Percentiles rank a stretch among this genome's conserved stretches.
Evolutionary conservation across 306 rosid genomes (phyloP).

Genomic region (Vigna unguiculata): DNA sequence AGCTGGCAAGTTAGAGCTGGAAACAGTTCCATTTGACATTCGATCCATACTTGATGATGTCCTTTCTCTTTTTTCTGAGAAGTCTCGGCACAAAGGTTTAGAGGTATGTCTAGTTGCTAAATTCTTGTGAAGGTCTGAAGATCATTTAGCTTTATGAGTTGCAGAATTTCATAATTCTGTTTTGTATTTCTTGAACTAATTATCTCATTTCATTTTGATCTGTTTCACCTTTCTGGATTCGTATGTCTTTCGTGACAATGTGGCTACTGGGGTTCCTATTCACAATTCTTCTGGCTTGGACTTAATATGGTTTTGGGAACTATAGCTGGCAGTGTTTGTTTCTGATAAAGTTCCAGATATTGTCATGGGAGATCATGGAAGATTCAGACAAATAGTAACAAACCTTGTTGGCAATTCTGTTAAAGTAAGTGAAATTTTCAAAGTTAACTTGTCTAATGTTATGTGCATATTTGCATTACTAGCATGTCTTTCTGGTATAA

Average conservation of each 20-base stretch:
- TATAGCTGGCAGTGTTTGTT: constrained; percentile 94
- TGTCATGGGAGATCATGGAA: constrained; percentile 94
- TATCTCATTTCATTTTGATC: constrained; percentile 42
- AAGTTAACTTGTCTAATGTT: constrained; percentile 11
- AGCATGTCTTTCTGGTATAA: background rate
- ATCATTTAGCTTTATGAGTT: constrained; percentile 3
- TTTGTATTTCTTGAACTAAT: constrained; percentile 21
- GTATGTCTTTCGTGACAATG: constrained; percentile 36
- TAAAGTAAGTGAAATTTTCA: constrained; percentile 65
- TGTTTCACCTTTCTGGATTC: constrained; percentile 23
- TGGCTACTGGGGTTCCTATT: constrained; percentile 25
- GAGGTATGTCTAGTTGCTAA: constrained; percentile 69
- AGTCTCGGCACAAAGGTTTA: constrained; percentile 87
- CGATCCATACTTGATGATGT: constrained; percentile 95
- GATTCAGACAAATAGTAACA: constrained; percentile 95
- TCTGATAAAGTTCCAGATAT: constrained; percentile 91
- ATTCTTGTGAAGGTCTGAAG: constrained; percentile 16
- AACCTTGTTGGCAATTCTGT: constrained; percentile 98
- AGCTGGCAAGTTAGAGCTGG: constrained; percentile 94
- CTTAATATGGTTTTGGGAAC: constrained; percentile 48
- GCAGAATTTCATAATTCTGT: constrained; percentile 10
- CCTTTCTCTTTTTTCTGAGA: constrained; percentile 94
- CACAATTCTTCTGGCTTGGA: constrained; percentile 42
- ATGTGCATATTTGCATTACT: constrained; percentile 22
- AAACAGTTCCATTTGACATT: constrained; percentile 92